Base-by-base conservation (phyloP, 1,139 yeast species). In the Taphrina populina region DNA sequence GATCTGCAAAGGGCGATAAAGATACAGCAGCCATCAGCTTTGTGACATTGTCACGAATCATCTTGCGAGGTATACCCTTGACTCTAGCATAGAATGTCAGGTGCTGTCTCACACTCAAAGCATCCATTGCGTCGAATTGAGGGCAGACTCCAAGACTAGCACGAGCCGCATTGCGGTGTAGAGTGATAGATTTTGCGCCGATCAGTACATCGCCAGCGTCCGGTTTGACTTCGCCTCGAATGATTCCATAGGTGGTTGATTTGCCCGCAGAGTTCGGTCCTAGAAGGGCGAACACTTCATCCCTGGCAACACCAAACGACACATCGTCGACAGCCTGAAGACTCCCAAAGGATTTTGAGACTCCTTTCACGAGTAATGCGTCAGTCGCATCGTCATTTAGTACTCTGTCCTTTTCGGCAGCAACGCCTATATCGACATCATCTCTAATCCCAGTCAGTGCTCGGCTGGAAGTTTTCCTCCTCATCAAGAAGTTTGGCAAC, bases 211-310 rank as follows among this genome's bases (percentile, higher is more conserved):
- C 67, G 4, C 73, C 73, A 3, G 56, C 54, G 7, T 66, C 61
- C 1, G 71, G 66, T 10, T 52, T 39, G 3, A 64, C 60, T 46
- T 70, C 77, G 10, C 88, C 83, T 13, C 94, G 80, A 30, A 87
- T 73, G 62, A 80, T 72, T 64, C 84, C 84, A 62, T 87, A 72
- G 10, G 86, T 70, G 0, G 96, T 88, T 65, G 96, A 88, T 76
- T 88, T 88, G 79, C 96, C 96, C 66, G 96, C 95, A 80, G 96
- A 96, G 75, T 88, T 88, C 68, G 96, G 96, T 76, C 96, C 96
- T 83, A 87, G 63, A 10, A 70, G 61, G 1, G 71, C 73, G 63
- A 70, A 70, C 35, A 69, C 66, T 40, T 70, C 73, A 24, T 67
- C 66, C 8, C 64, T 63, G 26, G 61, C 62, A 13, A 70, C 71